These are phyloP conservation scores for Capsella bursapastoris DNA, from an alignment of 345 rosid species.

Conservation along the genomic window DNA sequence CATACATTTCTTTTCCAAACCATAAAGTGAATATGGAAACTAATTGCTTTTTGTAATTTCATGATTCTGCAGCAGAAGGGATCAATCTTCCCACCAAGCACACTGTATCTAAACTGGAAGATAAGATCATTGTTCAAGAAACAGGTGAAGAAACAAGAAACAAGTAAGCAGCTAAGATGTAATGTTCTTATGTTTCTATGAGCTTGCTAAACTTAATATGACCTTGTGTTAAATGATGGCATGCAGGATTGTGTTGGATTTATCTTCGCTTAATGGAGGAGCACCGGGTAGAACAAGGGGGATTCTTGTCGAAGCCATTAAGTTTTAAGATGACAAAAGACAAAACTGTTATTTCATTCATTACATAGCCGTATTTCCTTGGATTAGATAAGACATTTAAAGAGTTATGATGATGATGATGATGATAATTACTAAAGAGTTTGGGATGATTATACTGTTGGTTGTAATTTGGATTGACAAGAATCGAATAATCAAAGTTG, in stretches of 20 bases:
- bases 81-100: conserved; percentile 60
- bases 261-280: conserved; percentile 73
- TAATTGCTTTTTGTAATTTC: conserved; percentile 25
- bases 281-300: conserved; percentile 90
- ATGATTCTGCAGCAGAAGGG: conserved; percentile 54
- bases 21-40: neutral
- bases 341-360: conserved; percentile 25
- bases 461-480: conserved; percentile 20
- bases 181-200: neutral
- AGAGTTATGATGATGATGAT: neutral
- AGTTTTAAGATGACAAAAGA: conserved; percentile 27
- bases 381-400: conserved; percentile 1
- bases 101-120: conserved; percentile 51
- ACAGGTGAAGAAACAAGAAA: conserved; percentile 49
- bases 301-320: conserved; percentile 50
- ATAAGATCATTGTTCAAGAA: conserved; percentile 59
- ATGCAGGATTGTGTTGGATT: conserved; percentile 69
- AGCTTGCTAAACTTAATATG: neutral
- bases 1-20: neutral
- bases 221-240: conserved; percentile 8
- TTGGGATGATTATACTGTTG: conserved; percentile 13
- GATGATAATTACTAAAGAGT: neutral
- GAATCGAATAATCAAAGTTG: neutral
- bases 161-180: conserved; percentile 49
- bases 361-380: conserved; percentile 5